A percentile compares a stretch with the other conserved stretches of the same genome.
Conservation (phyloP, 2,329 filamentous ascomycete genomes). For the Polytolypa hystricis region DNA sequence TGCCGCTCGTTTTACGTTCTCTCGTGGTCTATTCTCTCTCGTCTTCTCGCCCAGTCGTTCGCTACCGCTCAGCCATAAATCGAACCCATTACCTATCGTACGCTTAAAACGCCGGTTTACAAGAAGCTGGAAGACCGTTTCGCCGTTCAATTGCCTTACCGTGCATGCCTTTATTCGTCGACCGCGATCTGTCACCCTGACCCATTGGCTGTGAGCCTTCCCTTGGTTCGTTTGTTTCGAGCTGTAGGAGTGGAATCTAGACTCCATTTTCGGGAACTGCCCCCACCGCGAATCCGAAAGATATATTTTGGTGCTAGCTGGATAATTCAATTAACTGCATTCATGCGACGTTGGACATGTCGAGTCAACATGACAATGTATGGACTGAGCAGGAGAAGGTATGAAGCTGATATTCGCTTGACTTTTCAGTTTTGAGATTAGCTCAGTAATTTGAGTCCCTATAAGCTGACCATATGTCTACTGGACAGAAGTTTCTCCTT, state of each 20-base stretch:
- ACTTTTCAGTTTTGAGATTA: background rate
- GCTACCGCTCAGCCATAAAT: too few species aligned
- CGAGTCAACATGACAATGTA: constrained; percentile 31
- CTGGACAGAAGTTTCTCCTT: constrained; percentile 30
- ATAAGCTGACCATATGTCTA: constrained; percentile 6
- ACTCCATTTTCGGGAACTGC: background rate
- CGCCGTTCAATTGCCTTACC: too few species aligned
- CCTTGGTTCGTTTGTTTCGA: background rate
- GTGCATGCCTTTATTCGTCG: too few species aligned
- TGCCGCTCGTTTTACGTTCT: too few species aligned
- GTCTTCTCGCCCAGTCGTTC: too few species aligned
- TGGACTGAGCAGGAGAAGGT: constrained; percentile 38
- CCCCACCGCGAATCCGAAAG: background rate
- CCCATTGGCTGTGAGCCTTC: background rate
- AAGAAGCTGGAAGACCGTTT: too few species aligned
- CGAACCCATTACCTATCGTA: too few species aligned
- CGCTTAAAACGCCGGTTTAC: too few species aligned
- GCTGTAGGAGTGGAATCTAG: background rate
- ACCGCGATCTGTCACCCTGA: too few species aligned
- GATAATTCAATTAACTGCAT: constrained; percentile 5
- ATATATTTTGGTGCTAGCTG: background rate
- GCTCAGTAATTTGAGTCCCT: constrained; percentile 1
- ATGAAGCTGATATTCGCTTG: constrained; percentile 11
- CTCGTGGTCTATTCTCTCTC: too few species aligned
- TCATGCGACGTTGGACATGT: constrained; percentile 33